A percentile compares a stretch with the other conserved stretches of the same genome.
Conservation (phyloP, 2,329 filamentous ascomycete genomes). For the Ceratocystis ficicola region DNA sequence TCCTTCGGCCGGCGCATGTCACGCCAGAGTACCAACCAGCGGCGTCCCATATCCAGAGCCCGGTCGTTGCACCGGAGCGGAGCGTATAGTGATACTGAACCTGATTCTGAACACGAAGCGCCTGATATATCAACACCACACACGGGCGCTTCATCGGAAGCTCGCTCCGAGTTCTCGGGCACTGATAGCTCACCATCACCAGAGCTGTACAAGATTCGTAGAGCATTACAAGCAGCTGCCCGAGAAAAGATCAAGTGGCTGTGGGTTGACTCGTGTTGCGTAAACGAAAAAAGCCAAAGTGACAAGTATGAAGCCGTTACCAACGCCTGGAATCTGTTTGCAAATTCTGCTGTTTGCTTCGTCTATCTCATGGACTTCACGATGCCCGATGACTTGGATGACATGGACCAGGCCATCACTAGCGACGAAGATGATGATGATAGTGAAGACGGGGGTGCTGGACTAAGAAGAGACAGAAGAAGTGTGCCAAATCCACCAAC, state of each 20-base stretch:
- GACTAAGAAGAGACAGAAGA: conserved; percentile 11
- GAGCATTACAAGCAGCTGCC: conserved; percentile 15
- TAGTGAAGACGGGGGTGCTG: conserved; percentile 19
- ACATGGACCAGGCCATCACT: conserved; percentile 12
- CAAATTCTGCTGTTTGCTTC: conserved; percentile 25
- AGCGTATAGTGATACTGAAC: conserved; percentile 16
- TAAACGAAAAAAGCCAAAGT: conserved; percentile 26
- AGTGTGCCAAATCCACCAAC: neutral
- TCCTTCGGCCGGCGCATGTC: conserved; percentile 1
- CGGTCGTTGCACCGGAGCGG: conserved; percentile 8
- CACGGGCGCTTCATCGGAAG: conserved; percentile 10
- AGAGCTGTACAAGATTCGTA: conserved; percentile 18
- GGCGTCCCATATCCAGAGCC: conserved; percentile 10
- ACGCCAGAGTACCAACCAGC: neutral
- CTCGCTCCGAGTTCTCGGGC: conserved; percentile 13
- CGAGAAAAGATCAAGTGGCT: conserved; percentile 25
- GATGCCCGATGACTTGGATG: conserved; percentile 16
- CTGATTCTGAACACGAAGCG: conserved; percentile 10
- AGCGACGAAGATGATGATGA: conserved; percentile 13
- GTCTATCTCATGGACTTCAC: conserved; percentile 25
- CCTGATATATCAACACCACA: conserved; percentile 12
- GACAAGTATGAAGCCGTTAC: conserved; percentile 28
- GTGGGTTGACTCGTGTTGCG: conserved; percentile 28
- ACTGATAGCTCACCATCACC: conserved; percentile 15
- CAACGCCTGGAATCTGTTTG: conserved; percentile 26